These are phyloP conservation scores for Aphanomyces cochlioides DNA, from an alignment of 352 stramenopile species.

Conservation along the genomic window DNA sequence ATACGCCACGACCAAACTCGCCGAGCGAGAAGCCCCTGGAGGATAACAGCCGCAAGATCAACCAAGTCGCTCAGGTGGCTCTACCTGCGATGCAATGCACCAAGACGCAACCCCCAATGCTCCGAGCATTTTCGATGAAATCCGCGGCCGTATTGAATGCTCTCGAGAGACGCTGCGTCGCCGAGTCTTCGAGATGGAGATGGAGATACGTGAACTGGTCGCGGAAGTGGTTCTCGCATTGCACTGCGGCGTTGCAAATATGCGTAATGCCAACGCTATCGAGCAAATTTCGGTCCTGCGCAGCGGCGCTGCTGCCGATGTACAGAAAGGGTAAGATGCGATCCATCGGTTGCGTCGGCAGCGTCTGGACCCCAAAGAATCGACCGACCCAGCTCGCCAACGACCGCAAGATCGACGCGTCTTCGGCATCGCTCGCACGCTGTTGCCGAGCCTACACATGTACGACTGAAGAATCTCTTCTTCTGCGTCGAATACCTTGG, in stretches of 20 bases:
- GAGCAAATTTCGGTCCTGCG: conserved; percentile 16
- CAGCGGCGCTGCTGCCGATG: conserved; percentile 17
- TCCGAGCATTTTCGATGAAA: conserved; percentile 24
- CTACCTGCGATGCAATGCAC: conserved; percentile 33
- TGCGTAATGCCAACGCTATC: conserved; percentile 22
- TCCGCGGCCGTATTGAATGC: conserved; percentile 14
- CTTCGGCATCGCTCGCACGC: not conserved
- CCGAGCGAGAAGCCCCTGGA: conserved; percentile 30
- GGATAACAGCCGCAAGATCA: not conserved
- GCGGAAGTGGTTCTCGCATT: conserved; percentile 26
- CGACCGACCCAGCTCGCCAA: conserved; percentile 16
- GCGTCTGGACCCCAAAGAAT: not conserved
- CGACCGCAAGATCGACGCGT: not conserved
- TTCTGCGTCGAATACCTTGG: not conserved
- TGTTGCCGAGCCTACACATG: no score
- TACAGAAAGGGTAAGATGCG: conserved; percentile 6
- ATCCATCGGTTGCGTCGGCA: conserved; percentile 1
- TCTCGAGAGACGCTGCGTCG: not conserved
- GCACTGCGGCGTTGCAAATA: conserved; percentile 28
- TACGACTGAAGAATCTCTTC: no score
- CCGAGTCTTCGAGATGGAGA: conserved; percentile 20
- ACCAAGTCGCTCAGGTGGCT: no score
- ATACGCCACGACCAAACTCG: conserved; percentile 33
- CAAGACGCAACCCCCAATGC: conserved; percentile 24
- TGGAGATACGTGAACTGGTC: conserved; percentile 29